phyloP scores from a whole-genome alignment of 257 asterid genomes.

The Knoxia roxburghii region DNA sequence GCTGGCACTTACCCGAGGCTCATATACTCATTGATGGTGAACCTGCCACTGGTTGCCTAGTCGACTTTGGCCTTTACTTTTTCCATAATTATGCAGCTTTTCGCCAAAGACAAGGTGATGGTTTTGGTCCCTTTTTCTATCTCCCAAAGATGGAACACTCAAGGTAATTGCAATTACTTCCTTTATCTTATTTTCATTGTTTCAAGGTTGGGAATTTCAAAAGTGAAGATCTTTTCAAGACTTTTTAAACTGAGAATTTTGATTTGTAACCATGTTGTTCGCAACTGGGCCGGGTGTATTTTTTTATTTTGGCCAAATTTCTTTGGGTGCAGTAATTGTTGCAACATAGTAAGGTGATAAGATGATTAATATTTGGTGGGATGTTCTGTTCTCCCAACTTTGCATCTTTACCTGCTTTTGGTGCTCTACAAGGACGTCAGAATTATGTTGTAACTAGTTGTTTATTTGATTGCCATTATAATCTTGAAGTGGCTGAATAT shows the following conservation, averaged over 20 bases:
- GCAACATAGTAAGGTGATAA: not conserved
- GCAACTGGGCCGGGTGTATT: too few relatives aligned
- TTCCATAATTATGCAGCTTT: constrained; percentile 62
- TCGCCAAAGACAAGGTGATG: constrained; percentile 63
- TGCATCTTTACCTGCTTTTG: not conserved
- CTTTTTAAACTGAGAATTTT: not conserved
- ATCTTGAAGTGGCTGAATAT: not conserved
- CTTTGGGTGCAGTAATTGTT: not conserved
- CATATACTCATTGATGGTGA: constrained; percentile 90
- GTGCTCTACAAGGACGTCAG: not conserved
- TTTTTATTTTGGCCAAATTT: too few relatives aligned
- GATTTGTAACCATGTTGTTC: not conserved
- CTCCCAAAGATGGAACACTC: constrained; percentile 98
- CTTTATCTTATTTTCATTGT: not conserved
- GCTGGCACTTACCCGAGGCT: constrained; percentile 94
- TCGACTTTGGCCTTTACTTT: constrained; percentile 90
- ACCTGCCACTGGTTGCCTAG: constrained; percentile 75
- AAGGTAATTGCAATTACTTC: constrained; percentile 28
- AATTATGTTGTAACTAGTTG: not conserved
- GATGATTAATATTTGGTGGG: not conserved
- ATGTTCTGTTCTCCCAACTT: not conserved
- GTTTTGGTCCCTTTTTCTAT: constrained; percentile 87
- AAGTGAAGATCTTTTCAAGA: not conserved
- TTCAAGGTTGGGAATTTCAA: not conserved
- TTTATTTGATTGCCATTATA: not conserved